Base-by-base conservation (phyloP, 1,284 basidiomycete species). In the Bjerkandera adusta region DNA sequence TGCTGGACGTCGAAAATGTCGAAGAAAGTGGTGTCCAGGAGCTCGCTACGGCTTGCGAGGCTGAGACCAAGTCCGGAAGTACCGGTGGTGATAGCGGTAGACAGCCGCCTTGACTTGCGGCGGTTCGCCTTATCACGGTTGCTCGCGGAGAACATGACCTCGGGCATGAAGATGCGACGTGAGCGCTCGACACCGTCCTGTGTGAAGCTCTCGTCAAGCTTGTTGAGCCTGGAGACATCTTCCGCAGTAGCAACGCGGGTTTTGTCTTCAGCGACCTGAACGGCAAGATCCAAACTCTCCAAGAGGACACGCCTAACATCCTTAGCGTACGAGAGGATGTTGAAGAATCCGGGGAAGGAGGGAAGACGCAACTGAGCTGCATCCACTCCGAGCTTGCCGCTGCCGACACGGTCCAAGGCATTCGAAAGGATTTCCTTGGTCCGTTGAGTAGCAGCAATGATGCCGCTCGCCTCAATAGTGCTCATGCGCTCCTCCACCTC, bases 1-100 rank as follows among this genome's bases (percentile, higher is more conserved):
- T 96, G 85, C 47, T 89, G 84, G 32, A 92, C 74, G 62, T 98
- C 96, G 64, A 97, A 90, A 36, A 99, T 67, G 65, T 98, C 96
- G 53, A 88, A 73, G 60, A 87, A 74, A 0, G 82, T 81, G 2
- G 85, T 81, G 58, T 89, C 84, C 41, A 83, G 72, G 71, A 89
- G 69, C 39, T 90, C 88, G 2, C 75, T 61, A 40, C 83, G 80
- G 53, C 83, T 77, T 7, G 81, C 77, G 24, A 90, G 76, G 45
- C 87, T 86, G 46, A 91, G 81, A 13, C 88, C 89, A 7, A 91
- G 77, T 11, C 86, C 85, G 56, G 81, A 74, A 3, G 79, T 58
- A 48, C 85, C 86, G 46, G 85, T 88, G 43, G 85, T 85, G 37
- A 89, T 85, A 11, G 69, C 72, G 38, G 65, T 65, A 4, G 69